Evolutionary conservation across 352 stramenopile species (phyloP), one percentile per base, ranked within the genome.

Genomic region (Thalassiosira hispida): DNA sequence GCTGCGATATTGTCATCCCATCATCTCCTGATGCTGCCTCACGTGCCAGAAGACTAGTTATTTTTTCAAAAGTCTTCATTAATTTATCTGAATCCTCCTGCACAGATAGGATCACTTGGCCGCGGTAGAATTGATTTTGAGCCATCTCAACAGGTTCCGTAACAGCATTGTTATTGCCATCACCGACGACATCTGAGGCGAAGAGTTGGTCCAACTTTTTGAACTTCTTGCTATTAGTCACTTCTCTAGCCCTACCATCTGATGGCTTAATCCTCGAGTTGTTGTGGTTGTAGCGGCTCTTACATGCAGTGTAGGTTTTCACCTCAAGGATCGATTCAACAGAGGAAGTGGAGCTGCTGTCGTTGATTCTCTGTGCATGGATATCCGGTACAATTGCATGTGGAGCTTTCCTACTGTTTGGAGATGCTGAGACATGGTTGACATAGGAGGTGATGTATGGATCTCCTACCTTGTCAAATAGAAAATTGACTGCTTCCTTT

Each of bases 301-400:
- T 65, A 23, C 56, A 61, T 11, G 25, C 59, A 3, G 23, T 56
- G 33, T 11, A 20, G 33, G 59, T 11, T 69, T 69, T n/a, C 1
- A 59, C 22, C 40, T 53, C 60, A 20, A 69, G 59, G 9, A 59
- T 20, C 2, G 60, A 35, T 59, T 56, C 22, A 18, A 40, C 40
- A 6, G 18, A 56, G 1, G 7, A 11, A 14, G 35, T 52, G 1
- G 60, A 18, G 7, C 60, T 40, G 18, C 60, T 53, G 35, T 69
- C 38, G 22, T 69, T 59, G 40, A 69, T 18, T 22, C 2, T 1
- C 40, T 69, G 40, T 5, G 18, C 38, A 7, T 69, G 40, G 3
- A 69, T 7, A 20, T 69, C 60, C 11, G 60, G 60, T 1, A 69
- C 40, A 25, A 69, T 69, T n/a, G 35, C 38, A 35, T 56, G 46